Conservation (phyloP, 2,329 filamentous ascomycete species). For the Penicillium sp. region DNA sequence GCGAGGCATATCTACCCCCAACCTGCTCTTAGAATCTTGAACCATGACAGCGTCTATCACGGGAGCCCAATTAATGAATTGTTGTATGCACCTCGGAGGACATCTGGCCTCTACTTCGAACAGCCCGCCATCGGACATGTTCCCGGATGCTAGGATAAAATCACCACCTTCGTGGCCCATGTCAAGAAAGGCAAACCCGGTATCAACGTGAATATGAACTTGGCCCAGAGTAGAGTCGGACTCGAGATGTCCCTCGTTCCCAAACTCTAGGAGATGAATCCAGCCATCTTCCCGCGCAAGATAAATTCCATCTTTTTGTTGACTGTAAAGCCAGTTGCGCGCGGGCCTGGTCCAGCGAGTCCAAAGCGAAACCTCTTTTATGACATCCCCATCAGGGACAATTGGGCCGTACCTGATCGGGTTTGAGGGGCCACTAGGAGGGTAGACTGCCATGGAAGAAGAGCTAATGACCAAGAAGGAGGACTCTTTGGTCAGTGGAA, state of each 20-base stretch:
- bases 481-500: constrained; percentile 72
- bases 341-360: constrained; percentile 81
- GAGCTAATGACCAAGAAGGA: constrained; percentile 73
- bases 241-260: constrained; percentile 58
- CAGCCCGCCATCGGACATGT: constrained; percentile 75
- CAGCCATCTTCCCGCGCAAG: constrained; percentile 86
- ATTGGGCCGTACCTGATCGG: constrained; percentile 36
- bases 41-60: constrained; percentile 52
- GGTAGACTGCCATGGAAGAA: constrained; percentile 56
- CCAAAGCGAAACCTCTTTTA: constrained; percentile 64
- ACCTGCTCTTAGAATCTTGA: constrained; percentile 18
- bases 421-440: constrained; percentile 42
- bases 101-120: constrained; percentile 70
- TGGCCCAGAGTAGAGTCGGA: constrained; percentile 64
- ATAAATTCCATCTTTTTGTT: constrained; percentile 77
- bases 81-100: constrained; percentile 59
- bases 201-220: constrained; percentile 75
- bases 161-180: constrained; percentile 72
- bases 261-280: constrained; percentile 73
- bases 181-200: constrained; percentile 73
- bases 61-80: constrained; percentile 66
- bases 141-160: constrained; percentile 78
- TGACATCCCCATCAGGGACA: constrained; percentile 28
- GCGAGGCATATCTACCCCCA: constrained; percentile 36
- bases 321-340: constrained; percentile 65